Base-by-base conservation (phyloP, 176 grass and related monocot species). In the Oryza coarctata region DNA sequence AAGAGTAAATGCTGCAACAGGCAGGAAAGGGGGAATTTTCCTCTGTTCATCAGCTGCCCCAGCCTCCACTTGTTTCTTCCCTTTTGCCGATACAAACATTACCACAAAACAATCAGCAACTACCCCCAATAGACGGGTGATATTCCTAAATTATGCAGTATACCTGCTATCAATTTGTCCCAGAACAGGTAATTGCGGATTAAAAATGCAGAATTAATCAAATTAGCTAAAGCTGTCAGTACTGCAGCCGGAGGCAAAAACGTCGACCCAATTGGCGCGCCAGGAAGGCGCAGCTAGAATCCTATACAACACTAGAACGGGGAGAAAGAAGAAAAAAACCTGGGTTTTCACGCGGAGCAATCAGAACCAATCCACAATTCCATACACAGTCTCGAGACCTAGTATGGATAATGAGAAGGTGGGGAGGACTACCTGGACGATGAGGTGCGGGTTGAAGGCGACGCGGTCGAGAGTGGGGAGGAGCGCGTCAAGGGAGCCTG, bases 391-490 rank as follows among this genome's bases (percentile, higher is more conserved):
- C 15, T 50, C 47, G 47, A n/a, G 0, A 12, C 15, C 47, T 18
- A 5, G 47, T 17, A 4, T 50, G 14, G 13, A 5, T 50, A 50
- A 60, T 15, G 6, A 23, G 34, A 9, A 22, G 9, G 34, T 39
- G 50, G 43, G 71, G 1, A 35, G 10, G 41, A 18, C 27, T 80
- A 98, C 96, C 90, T 95, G 84, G 76, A 99, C 3, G 85, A 95
- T 99, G 77, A 95, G 91, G 55, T 93, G 65, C 69, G 93, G 93
- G 43, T 91, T 95, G 93, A 99, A 99, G 67, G 84, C 72, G 49
- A 87, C 91, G 40, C 74, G 79, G 23, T 60, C 3, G 29, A 99
- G 11, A 34, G 93, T 74, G 49, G 96, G 93, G n/a, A 99, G 96
- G 76, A 99, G 12, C 58, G 77, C 45, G 76, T 95, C 67, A 65